Evolutionary conservation across 192 early-diverging fungal genomes (phyloP).

Genomic region (Geranomyces michiganensis): DNA sequence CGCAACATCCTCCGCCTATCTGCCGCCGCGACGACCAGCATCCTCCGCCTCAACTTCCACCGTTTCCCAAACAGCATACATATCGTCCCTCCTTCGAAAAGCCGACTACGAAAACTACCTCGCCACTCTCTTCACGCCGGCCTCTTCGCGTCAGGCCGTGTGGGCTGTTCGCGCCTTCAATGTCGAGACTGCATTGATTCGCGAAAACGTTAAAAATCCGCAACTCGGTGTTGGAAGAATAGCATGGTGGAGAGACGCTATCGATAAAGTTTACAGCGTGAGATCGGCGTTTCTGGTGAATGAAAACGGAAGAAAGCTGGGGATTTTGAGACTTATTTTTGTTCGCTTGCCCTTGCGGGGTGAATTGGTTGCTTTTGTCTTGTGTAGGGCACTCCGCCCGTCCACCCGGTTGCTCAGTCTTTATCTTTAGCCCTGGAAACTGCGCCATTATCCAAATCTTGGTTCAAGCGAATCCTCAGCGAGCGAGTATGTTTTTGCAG

Average conservation of each 20-base stretch:
- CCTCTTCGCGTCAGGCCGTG: conserved; percentile 62
- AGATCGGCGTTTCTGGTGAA: conserved; percentile 17
- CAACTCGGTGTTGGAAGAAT: conserved; percentile 78
- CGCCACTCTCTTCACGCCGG: conserved; percentile 75
- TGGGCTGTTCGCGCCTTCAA: conserved; percentile 89
- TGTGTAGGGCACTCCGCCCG: conserved; percentile 67
- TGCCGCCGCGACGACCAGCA: no score
- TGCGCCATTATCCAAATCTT: conserved; percentile 67
- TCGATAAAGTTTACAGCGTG: conserved; percentile 70
- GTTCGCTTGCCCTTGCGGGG: neutral
- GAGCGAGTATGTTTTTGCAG: conserved; percentile 65
- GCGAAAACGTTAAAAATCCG: conserved; percentile 69
- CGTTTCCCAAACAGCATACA: neutral
- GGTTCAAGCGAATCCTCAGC: conserved; percentile 78
- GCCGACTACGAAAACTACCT: conserved; percentile 81
- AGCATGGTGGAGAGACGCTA: conserved; percentile 84
- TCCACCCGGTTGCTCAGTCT: conserved; percentile 75
- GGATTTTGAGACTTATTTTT: neutral
- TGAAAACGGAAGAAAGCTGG: conserved; percentile 2
- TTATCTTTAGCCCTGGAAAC: conserved; percentile 65
- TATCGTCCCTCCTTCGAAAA: conserved; percentile 18
- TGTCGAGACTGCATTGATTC: conserved; percentile 79
- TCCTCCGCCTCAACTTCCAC: neutral
- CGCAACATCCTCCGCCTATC: no score
- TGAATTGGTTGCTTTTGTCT: conserved; percentile 12